Evolutionary conservation across 2,329 filamentous ascomycete genomes (phyloP).

Genomic region (Penicillium sp.): DNA sequence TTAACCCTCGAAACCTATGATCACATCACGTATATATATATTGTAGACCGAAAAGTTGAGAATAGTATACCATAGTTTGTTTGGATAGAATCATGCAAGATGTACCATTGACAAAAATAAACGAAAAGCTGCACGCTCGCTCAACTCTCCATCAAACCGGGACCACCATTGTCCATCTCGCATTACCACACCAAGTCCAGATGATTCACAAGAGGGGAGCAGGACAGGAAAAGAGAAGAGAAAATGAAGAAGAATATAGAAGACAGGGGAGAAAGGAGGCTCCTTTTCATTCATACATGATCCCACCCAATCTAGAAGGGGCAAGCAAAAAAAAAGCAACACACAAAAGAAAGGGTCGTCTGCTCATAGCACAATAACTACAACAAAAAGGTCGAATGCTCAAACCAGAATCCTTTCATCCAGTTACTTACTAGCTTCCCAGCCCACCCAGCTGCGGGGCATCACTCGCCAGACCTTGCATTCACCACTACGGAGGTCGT

Average conservation of each 20-base stretch:
- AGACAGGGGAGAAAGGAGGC: slow-evolving; percentile 6
- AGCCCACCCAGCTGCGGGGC: slow-evolving; percentile 87
- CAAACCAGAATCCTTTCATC: neutral
- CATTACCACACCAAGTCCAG: slow-evolving; percentile 20
- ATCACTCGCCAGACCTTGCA: slow-evolving; percentile 97
- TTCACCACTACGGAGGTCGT: slow-evolving; percentile 87
- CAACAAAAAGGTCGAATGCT: neutral
- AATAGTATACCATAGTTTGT: neutral
- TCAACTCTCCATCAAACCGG: slow-evolving; percentile 23
- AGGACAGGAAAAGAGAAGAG: slow-evolving; percentile 10
- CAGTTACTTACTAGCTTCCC: slow-evolving; percentile 52
- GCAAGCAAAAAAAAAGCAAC: neutral
- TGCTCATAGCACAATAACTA: slow-evolving; percentile 9
- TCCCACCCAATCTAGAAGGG: slow-evolving; percentile 15
- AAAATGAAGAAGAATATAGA: slow-evolving; percentile 10
- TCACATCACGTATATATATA: neutral
- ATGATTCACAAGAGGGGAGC: slow-evolving; percentile 1
- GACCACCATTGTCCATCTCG: slow-evolving; percentile 15
- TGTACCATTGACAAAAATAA: slow-evolving; percentile 16
- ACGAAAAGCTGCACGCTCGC: slow-evolving; percentile 24
- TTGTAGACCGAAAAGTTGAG: neutral
- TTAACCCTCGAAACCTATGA: neutral
- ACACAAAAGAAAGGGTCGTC: slow-evolving; percentile 9
- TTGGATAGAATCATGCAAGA: slow-evolving; percentile 17
- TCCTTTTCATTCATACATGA: slow-evolving; percentile 20